These are phyloP conservation scores for Kregervanrija pseudodelftensis DNA, from an alignment of 805 yeast species.

Conservation along the genomic window DNA sequence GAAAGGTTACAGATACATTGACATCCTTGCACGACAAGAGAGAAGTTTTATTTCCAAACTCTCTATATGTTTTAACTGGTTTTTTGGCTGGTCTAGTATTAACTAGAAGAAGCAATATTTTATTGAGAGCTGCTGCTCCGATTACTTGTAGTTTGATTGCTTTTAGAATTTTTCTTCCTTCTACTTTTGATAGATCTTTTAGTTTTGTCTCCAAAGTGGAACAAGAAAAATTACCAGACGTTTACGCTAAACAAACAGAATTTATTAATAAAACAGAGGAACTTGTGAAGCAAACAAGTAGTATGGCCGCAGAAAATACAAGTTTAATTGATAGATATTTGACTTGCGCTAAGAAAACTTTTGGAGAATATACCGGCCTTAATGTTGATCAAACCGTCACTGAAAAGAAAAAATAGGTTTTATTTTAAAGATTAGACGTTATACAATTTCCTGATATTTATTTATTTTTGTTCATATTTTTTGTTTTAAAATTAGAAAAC, in stretches of 20 bases:
- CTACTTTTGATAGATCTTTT: slow-evolving; percentile 57
- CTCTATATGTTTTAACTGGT: slow-evolving; percentile 62
- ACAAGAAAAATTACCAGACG: slow-evolving; percentile 48
- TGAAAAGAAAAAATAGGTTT: slow-evolving; percentile 30
- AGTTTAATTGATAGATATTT: slow-evolving; percentile 26
- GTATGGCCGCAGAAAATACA: slow-evolving; percentile 33
- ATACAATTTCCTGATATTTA: not conserved
- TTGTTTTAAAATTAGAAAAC: not conserved
- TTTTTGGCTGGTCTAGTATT: slow-evolving; percentile 65
- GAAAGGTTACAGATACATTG: slow-evolving; percentile 53
- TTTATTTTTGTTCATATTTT: not conserved
- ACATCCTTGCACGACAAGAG: slow-evolving; percentile 54
- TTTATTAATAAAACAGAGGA: slow-evolving; percentile 39
- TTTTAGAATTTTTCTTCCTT: slow-evolving; percentile 65
- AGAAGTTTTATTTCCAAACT: slow-evolving; percentile 68
- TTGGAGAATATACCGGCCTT: slow-evolving; percentile 60
- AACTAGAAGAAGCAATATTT: slow-evolving; percentile 57
- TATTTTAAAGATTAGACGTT: not conserved
- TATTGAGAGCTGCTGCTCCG: slow-evolving; percentile 52
- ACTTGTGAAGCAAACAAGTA: slow-evolving; percentile 37
- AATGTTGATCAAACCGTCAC: slow-evolving; percentile 58
- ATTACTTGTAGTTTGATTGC: slow-evolving; percentile 53
- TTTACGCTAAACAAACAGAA: slow-evolving; percentile 55
- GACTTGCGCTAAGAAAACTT: slow-evolving; percentile 31
- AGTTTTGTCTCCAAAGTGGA: slow-evolving; percentile 55